These are phyloP conservation scores for Candida silvicultrix DNA, from an alignment of 805 yeast species.

Conservation along the genomic window DNA sequence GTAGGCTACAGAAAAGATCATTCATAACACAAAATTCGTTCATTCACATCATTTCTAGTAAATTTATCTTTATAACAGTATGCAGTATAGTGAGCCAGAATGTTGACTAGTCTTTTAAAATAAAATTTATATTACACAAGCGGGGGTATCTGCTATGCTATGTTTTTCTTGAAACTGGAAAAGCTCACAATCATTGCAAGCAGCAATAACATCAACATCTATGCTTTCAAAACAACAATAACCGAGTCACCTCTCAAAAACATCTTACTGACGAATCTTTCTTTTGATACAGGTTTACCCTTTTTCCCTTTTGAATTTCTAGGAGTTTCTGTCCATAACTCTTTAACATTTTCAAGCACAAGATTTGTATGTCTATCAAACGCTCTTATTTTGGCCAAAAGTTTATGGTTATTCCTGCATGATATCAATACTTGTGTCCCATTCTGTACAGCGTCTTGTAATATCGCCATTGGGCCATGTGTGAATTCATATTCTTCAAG, in stretches of 20 bases:
- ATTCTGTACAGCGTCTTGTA: conserved; percentile 75
- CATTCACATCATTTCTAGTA: background rate
- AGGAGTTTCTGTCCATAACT: conserved; percentile 65
- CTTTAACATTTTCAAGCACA: conserved; percentile 89
- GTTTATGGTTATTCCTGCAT: conserved; percentile 87
- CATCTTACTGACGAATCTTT: conserved; percentile 81
- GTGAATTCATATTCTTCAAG: conserved; percentile 86
- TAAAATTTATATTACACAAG: background rate
- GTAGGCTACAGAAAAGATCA: background rate
- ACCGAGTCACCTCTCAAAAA: conserved; percentile 95
- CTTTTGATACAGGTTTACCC: conserved; percentile 58
- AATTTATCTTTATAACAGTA: background rate
- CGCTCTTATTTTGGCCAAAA: conserved; percentile 85
- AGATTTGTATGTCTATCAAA: conserved; percentile 95
- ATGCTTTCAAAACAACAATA: conserved; percentile 63
- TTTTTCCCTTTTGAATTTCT: conserved; percentile 63
- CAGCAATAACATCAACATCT: no score
- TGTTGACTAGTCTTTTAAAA: background rate
- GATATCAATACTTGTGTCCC: conserved; percentile 80
- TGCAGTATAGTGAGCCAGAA: background rate
- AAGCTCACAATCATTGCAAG: no score
- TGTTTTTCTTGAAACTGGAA: no score
- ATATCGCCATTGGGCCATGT: conserved; percentile 85
- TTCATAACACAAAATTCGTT: background rate
- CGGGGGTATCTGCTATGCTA: background rate